These are phyloP conservation scores for Lactarius hengduanensis DNA, from an alignment of 768 basidiomycete species.

Conservation along the genomic window DNA sequence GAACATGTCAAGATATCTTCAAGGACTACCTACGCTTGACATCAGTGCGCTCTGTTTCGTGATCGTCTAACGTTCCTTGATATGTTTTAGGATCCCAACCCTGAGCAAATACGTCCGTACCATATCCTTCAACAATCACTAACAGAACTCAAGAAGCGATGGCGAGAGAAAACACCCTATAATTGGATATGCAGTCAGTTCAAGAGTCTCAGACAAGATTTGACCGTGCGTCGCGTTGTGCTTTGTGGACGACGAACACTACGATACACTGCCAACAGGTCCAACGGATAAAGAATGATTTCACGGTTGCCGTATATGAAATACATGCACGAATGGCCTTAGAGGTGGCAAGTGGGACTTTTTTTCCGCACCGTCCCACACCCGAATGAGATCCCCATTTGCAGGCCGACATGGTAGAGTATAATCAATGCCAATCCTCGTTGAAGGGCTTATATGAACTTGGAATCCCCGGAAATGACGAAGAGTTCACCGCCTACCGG, in stretches of 20 bases:
- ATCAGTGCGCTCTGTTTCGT: slow-evolving; percentile 51
- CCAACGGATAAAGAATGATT: slow-evolving; percentile 97
- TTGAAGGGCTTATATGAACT: slow-evolving; percentile 89
- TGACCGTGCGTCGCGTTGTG: slow-evolving; percentile 70
- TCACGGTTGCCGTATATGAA: slow-evolving; percentile 96
- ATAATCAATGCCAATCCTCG: slow-evolving; percentile 95
- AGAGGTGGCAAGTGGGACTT: slow-evolving; percentile 58
- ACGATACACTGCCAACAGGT: slow-evolving; percentile 54
- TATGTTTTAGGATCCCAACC: slow-evolving; percentile 82
- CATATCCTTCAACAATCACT: slow-evolving; percentile 82
- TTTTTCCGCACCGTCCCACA: neutral
- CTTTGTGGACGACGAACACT: slow-evolving; percentile 18
- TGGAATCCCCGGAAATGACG: slow-evolving; percentile 86
- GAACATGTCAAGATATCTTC: slow-evolving; percentile 84
- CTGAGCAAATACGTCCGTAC: slow-evolving; percentile 90
- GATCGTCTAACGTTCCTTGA: slow-evolving; percentile 8
- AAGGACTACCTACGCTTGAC: slow-evolving; percentile 96
- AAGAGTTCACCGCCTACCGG: slow-evolving; percentile 97
- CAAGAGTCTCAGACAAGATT: slow-evolving; percentile 95
- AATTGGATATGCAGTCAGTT: slow-evolving; percentile 97
- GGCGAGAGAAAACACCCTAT: slow-evolving; percentile 77
- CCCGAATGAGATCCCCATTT: slow-evolving; percentile 14
- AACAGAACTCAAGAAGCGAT: slow-evolving; percentile 79
- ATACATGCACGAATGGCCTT: slow-evolving; percentile 97
- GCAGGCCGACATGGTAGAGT: slow-evolving; percentile 97